These are phyloP conservation scores for Debaryomyces maramus DNA, from an alignment of 805 yeast genomes.

Conservation along the genomic window DNA sequence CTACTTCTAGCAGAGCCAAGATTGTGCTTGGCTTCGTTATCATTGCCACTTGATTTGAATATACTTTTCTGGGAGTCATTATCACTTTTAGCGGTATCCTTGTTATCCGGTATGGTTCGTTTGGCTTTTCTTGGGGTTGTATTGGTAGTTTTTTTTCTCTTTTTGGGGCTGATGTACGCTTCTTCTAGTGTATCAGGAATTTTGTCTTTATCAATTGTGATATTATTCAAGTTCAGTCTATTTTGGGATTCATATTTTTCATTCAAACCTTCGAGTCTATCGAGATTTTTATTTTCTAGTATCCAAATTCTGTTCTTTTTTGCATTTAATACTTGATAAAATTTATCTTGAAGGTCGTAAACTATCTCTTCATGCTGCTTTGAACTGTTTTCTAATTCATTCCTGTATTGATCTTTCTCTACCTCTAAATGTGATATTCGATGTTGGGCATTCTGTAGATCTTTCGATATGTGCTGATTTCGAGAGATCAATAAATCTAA, in stretches of 20 bases:
- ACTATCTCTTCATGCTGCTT: conserved; percentile 18
- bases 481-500: conserved; percentile 17
- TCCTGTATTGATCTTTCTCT: conserved; percentile 8
- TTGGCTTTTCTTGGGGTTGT: too few relatives aligned
- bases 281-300: conserved; percentile 12
- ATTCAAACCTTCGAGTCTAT: conserved; percentile 17
- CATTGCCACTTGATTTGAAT: too few relatives aligned
- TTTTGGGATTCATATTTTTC: conserved; percentile 12
- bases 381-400: conserved; percentile 12
- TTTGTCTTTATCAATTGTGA: conserved; percentile 14
- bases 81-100: too few relatives aligned
- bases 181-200: conserved; percentile 21
- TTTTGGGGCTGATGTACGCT: conserved; percentile 16
- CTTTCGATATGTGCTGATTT: conserved; percentile 10
- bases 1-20: not conserved
- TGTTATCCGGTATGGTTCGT: too few relatives aligned
- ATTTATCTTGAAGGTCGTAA: conserved; percentile 26
- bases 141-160: conserved; percentile 6
- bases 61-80: too few relatives aligned
- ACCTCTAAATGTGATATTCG: not conserved
- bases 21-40: too few relatives aligned
- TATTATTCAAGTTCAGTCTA: conserved; percentile 15
- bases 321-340: conserved; percentile 25
- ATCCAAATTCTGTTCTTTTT: conserved; percentile 33
- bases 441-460: conserved; percentile 3